These are phyloP conservation scores for Mucor ambiguus DNA, from an alignment of 371 early-diverging fungal species.

Conservation along the genomic window DNA sequence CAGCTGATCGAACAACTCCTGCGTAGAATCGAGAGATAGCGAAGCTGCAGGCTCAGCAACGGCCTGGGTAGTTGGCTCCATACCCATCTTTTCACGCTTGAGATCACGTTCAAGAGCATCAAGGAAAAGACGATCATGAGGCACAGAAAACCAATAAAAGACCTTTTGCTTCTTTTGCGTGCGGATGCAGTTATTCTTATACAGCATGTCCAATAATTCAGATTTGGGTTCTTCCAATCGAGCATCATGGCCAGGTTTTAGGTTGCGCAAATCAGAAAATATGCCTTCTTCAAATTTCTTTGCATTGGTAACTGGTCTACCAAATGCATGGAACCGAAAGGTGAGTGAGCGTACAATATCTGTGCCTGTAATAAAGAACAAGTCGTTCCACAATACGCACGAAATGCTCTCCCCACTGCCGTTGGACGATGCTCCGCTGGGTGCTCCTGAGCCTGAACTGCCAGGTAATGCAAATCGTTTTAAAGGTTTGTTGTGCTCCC, in stretches of 20 bases:
- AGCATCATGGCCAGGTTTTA: conserved; percentile 98
- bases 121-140: conserved; percentile 95
- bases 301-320: conserved; percentile 85
- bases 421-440: not conserved
- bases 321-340: conserved; percentile 93
- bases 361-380: conserved; percentile 96
- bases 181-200: conserved; percentile 98
- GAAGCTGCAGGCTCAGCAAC: conserved; percentile 65
- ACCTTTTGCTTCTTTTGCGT: conserved; percentile 99
- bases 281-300: conserved; percentile 99
- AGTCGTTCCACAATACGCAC: conserved; percentile 89
- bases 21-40: conserved; percentile 63
- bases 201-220: conserved; percentile 96
- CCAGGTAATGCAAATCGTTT: conserved; percentile 77
- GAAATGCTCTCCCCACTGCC: conserved; percentile 78
- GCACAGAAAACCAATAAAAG: conserved; percentile 98
- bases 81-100: conserved; percentile 90
- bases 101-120: conserved; percentile 99
- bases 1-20: conserved; percentile 64
- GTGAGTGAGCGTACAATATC: conserved; percentile 98
- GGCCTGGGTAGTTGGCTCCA: conserved; percentile 79
- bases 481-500: conserved; percentile 58
- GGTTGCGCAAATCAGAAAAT: conserved; percentile 96
- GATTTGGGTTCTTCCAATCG: conserved; percentile 96
- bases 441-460: not conserved